These are phyloP conservation scores for Xylaria multiplex DNA, from an alignment of 2,329 filamentous ascomycete species.

Conservation along the genomic window DNA sequence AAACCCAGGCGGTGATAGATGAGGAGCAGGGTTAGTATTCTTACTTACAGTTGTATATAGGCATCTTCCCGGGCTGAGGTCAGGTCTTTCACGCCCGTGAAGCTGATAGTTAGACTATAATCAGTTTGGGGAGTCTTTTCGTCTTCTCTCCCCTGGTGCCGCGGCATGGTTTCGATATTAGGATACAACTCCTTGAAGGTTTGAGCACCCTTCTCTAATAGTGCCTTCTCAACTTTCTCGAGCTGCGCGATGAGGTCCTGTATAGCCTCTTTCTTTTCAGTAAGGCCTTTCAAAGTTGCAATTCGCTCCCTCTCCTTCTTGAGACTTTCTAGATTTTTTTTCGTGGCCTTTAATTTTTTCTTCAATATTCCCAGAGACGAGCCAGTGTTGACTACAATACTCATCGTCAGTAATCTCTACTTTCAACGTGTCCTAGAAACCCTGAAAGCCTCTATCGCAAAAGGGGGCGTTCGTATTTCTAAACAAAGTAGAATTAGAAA, in stretches of 20 bases:
- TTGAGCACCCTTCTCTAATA: constrained; percentile 71
- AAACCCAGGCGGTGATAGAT: neutral
- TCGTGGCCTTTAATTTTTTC: constrained; percentile 49
- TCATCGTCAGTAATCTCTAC: constrained; percentile 5
- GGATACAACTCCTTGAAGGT: constrained; percentile 73
- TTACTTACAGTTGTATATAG: constrained; percentile 70
- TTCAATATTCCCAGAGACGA: constrained; percentile 55
- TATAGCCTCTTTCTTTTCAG: constrained; percentile 68
- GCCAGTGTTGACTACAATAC: constrained; percentile 58
- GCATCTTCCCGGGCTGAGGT: constrained; percentile 65
- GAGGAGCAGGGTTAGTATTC: constrained; percentile 26
- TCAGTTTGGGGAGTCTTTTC: constrained; percentile 44
- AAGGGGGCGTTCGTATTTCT: neutral
- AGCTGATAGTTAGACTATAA: constrained; percentile 63
- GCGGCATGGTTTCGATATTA: constrained; percentile 51
- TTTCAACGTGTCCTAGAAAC: neutral
- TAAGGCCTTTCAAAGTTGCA: constrained; percentile 44
- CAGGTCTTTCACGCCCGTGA: constrained; percentile 63
- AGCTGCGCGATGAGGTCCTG: constrained; percentile 61
- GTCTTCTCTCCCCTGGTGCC: constrained; percentile 4
- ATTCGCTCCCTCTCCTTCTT: constrained; percentile 50
- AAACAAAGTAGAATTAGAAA: neutral
- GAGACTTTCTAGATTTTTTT: constrained; percentile 49
- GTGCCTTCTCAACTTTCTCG: constrained; percentile 62
- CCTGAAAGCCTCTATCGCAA: neutral